Evolutionary conservation across 306 rosid species (phyloP).

Genomic region (Senna tora): DNA sequence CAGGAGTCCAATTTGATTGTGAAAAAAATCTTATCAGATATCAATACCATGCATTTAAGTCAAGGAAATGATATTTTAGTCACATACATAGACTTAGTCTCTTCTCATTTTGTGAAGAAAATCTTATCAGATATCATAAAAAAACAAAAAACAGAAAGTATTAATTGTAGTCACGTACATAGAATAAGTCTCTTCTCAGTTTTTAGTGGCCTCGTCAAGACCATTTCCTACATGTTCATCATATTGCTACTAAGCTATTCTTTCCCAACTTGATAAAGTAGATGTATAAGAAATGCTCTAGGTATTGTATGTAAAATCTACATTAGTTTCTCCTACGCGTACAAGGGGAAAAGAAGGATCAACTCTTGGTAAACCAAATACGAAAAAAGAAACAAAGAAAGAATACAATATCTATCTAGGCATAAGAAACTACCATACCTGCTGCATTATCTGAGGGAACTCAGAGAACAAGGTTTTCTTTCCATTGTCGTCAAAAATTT

Average conservation of each 20-base stretch:
- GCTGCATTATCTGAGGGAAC: slow-evolving; percentile 98
- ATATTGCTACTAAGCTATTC: not conserved
- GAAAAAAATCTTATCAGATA: not conserved
- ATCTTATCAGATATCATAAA: too few relatives aligned
- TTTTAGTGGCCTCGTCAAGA: not conserved
- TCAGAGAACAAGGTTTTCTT: slow-evolving; percentile 83
- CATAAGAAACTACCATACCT: slow-evolving; percentile 59
- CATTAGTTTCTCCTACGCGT: too few relatives aligned
- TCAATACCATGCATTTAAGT: not conserved
- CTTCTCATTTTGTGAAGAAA: not conserved
- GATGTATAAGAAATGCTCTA: too few relatives aligned
- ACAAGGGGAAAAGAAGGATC: not conserved
- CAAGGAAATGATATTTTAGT: not conserved
- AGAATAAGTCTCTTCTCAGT: not conserved
- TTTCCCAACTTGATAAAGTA: not conserved
- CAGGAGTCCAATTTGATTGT: not conserved
- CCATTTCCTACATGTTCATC: not conserved
- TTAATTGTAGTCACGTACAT: not conserved
- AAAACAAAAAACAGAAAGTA: not conserved
- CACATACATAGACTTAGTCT: not conserved
- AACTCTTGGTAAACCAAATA: not conserved
- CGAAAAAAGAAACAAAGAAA: not conserved
- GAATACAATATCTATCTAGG: not conserved
- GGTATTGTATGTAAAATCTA: not conserved
- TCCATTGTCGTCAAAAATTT: slow-evolving; percentile 91